These are phyloP conservation scores for Ogataea ganodermae DNA, from an alignment of 805 yeast species.

Conservation along the genomic window DNA sequence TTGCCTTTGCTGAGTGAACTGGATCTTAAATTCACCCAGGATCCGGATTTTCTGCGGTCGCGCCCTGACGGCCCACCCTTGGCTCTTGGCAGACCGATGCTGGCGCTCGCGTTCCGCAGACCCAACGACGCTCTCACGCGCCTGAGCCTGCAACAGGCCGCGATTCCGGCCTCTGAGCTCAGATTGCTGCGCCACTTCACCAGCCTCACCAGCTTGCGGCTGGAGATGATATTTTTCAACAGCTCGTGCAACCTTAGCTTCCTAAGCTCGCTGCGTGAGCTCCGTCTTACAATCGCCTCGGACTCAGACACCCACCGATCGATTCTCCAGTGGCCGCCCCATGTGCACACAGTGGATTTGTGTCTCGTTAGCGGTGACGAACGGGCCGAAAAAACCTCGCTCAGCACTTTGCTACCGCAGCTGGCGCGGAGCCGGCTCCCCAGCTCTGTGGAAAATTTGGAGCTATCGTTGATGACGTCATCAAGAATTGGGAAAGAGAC, in stretches of 20 bases:
- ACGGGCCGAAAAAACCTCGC: conserved; percentile 7
- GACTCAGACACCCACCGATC: background rate
- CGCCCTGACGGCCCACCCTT: conserved; percentile 1
- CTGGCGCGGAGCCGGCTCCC: conserved; percentile 10
- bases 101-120: background rate
- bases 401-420: conserved; percentile 9
- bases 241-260: background rate
- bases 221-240: background rate
- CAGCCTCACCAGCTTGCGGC: background rate
- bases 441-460: conserved; percentile 1
- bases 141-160: background rate
- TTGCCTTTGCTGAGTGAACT: conserved; percentile 6
- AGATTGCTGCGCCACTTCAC: background rate
- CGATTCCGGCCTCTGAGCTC: background rate
- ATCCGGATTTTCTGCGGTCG: conserved; percentile 12
- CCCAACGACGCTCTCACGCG: background rate
- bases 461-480: conserved; percentile 7
- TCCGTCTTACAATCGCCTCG: conserved; percentile 12
- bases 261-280: background rate
- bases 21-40: conserved; percentile 10
- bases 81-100: background rate
- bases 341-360: conserved; percentile 2
- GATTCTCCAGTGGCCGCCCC: conserved; percentile 14
- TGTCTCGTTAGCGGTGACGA: conserved; percentile 15
- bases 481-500: conserved; percentile 17